Conservation (phyloP, 2,329 filamentous ascomycete genomes). For the Xylaria sp. region DNA sequence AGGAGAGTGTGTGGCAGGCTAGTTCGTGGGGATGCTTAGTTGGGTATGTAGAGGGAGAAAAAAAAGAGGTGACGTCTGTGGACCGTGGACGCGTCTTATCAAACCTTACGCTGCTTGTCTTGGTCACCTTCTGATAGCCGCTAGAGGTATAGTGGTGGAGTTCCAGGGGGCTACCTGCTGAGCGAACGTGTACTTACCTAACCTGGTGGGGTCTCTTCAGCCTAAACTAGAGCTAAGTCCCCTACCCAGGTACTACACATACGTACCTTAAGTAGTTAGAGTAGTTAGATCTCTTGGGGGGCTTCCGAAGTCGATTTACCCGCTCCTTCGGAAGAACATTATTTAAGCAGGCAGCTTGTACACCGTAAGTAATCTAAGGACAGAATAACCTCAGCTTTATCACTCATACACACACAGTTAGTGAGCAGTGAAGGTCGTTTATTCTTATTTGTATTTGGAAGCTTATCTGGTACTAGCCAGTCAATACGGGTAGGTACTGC, state of each 20-base stretch:
- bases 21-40: background rate
- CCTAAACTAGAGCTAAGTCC: background rate
- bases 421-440: background rate
- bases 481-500: background rate
- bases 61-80: constrained; percentile 44
- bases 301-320: constrained; percentile 1
- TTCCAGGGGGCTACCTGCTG: background rate
- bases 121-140: constrained; percentile 10
- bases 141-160: background rate
- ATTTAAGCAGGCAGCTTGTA: background rate
- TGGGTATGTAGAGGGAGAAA: constrained; percentile 11
- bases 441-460: background rate
- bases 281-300: too few species aligned
- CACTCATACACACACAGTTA: background rate
- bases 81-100: constrained; percentile 31
- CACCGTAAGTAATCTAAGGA: background rate
- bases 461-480: background rate
- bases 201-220: constrained; percentile 6
- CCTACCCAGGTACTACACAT: background rate
- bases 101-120: constrained; percentile 14
- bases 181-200: background rate
- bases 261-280: too few species aligned
- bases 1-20: constrained; percentile 1
- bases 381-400: too few species aligned
- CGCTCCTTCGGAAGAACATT: background rate